Evolutionary conservation across 768 basidiomycete genomes (phyloP).

Genomic region (Xerocomellus intermedius): DNA sequence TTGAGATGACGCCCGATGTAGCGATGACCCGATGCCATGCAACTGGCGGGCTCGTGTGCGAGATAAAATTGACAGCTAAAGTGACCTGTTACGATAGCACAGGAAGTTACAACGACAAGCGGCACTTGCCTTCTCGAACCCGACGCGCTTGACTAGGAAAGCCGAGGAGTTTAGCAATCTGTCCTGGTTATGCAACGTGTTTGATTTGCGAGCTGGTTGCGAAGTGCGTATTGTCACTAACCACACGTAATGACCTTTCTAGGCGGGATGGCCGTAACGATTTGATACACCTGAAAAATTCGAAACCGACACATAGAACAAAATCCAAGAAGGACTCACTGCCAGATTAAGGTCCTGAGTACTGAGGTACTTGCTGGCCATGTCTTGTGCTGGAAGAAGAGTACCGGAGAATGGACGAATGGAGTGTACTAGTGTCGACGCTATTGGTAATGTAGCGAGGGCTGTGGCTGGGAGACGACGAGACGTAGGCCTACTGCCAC

Average conservation of each 20-base stretch:
- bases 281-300: conserved; percentile 57
- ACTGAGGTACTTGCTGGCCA: not conserved
- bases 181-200: conserved; percentile 31
- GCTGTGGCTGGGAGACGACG: not conserved
- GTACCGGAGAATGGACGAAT: not conserved
- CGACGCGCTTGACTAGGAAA: conserved; percentile 71
- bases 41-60: conserved; percentile 56
- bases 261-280: conserved; percentile 60
- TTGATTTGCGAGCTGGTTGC: not conserved
- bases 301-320: not conserved
- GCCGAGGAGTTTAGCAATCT: conserved; percentile 73
- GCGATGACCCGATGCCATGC: conserved; percentile 79
- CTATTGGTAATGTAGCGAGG: not conserved
- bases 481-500: too few relatives aligned
- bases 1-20: conserved; percentile 67
- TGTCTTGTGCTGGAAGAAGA: not conserved
- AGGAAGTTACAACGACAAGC: not conserved
- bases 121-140: conserved; percentile 65
- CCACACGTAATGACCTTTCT: conserved; percentile 68
- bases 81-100: not conserved
- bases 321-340: not conserved
- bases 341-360: conserved; percentile 14
- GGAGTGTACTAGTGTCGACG: not conserved
- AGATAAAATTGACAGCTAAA: conserved; percentile 71
- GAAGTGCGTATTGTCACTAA: not conserved